These are phyloP conservation scores for Lunularia cruciata DNA, from an alignment of 225 moss, liverwort and hornwort species.

Conservation along the genomic window DNA sequence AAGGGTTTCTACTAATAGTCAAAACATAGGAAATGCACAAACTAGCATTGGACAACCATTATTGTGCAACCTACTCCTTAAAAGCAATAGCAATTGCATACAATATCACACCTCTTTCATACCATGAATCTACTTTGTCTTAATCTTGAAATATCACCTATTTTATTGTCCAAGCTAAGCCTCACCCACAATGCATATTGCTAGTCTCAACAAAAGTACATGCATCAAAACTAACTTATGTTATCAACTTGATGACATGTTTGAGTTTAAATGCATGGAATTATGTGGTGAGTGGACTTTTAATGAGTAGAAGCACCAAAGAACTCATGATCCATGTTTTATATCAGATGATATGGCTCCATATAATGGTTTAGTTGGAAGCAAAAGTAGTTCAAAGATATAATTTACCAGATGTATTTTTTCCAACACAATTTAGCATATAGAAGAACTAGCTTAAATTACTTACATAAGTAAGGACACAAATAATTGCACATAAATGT, in stretches of 20 bases:
- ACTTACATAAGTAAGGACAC: not conserved
- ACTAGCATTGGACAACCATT: no score
- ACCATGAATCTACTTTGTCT: no score
- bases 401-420: not conserved
- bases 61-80: no score
- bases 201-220: constrained; percentile 25
- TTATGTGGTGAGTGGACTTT: constrained; percentile 44
- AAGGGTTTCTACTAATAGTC: no score
- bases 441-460: not conserved
- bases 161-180: no score
- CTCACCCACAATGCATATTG: no score
- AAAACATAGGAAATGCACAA: no score
- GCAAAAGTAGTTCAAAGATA: constrained; percentile 11
- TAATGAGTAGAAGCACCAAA: constrained; percentile 35
- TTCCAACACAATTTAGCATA: not conserved
- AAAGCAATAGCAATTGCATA: no score
- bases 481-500: no score
- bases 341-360: constrained; percentile 22
- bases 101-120: no score
- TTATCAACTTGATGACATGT: constrained; percentile 25
- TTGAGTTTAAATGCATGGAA: constrained; percentile 38
- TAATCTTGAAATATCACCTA: no score
- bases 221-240: constrained; percentile 37
- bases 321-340: constrained; percentile 28
- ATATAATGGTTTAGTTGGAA: not conserved